These are phyloP conservation scores for Oryza longistaminata DNA, from an alignment of 176 grass and related monocot species.

Conservation along the genomic window DNA sequence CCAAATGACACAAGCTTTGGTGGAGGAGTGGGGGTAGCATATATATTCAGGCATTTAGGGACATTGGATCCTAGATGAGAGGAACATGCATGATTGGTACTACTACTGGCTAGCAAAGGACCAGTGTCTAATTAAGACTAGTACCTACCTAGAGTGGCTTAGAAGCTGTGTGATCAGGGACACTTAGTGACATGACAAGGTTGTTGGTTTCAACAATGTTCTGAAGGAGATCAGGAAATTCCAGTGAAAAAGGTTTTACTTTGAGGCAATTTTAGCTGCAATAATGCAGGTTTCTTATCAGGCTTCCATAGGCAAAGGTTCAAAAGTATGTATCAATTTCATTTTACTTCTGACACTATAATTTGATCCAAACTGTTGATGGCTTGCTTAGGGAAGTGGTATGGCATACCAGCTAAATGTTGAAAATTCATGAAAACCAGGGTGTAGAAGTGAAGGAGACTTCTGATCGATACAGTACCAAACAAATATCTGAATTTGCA, in stretches of 20 bases:
- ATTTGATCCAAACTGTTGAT: background rate
- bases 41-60: background rate
- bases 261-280: background rate
- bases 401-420: background rate
- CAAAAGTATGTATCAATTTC: background rate
- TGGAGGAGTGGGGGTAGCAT: background rate
- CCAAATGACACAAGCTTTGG: background rate
- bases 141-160: constrained; percentile 2
- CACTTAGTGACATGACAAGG: background rate
- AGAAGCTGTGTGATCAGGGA: background rate
- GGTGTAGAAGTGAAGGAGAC: background rate
- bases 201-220: background rate
- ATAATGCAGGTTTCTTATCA: background rate
- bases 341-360: background rate
- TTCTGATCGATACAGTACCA: background rate
- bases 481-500: too few relatives aligned
- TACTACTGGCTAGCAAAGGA: constrained; percentile 32
- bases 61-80: constrained; percentile 52
- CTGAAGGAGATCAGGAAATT: background rate
- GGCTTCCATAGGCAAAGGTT: background rate
- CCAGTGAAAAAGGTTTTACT: background rate
- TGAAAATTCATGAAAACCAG: background rate
- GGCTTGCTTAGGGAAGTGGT: background rate
- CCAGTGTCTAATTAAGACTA: constrained; percentile 32
- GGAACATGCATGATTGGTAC: constrained; percentile 35